These are phyloP conservation scores for Vaccinium vitisidaea DNA, from an alignment of 148 eudicot genomes.

Conservation along the genomic window DNA sequence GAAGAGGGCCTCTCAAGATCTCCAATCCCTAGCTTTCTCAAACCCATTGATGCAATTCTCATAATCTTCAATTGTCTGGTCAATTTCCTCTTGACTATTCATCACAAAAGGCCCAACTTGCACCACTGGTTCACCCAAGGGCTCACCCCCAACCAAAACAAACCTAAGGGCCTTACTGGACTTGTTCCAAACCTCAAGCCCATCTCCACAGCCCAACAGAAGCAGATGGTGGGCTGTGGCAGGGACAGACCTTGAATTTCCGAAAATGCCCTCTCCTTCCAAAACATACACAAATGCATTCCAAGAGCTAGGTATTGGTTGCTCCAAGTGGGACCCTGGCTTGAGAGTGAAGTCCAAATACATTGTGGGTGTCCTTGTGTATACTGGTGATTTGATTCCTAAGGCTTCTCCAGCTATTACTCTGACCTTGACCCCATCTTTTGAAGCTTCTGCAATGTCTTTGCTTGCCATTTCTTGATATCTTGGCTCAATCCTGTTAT, in stretches of 20 bases:
- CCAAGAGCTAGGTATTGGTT: conserved; percentile 61
- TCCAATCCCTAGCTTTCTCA: conserved; percentile 79
- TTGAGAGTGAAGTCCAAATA: conserved; percentile 71
- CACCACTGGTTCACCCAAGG: conserved; percentile 69
- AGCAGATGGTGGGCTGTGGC: conserved; percentile 56
- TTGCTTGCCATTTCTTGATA: conserved; percentile 71
- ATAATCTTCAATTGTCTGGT: conserved; percentile 71
- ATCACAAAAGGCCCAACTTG: conserved; percentile 88
- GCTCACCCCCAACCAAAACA: conserved; percentile 78
- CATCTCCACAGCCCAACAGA: conserved; percentile 65
- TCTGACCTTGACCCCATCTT: conserved; percentile 60
- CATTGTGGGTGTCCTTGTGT: conserved; percentile 81
- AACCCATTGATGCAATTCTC: conserved; percentile 76
- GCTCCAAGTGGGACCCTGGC: conserved; percentile 55
- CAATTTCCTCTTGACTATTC: conserved; percentile 83
- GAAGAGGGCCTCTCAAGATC: conserved; percentile 43
- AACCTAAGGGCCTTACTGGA: conserved; percentile 46
- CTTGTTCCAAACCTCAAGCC: conserved; percentile 62
- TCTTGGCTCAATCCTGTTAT: conserved; percentile 69
- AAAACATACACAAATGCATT: conserved; percentile 69
- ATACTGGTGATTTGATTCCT: conserved; percentile 54
- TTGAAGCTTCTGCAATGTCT: conserved; percentile 52
- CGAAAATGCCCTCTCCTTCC: conserved; percentile 86
- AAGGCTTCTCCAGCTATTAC: conserved; percentile 87
- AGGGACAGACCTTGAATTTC: conserved; percentile 37